Conservation (phyloP, 345 rosid genomes). For the Triadica sebifera region DNA sequence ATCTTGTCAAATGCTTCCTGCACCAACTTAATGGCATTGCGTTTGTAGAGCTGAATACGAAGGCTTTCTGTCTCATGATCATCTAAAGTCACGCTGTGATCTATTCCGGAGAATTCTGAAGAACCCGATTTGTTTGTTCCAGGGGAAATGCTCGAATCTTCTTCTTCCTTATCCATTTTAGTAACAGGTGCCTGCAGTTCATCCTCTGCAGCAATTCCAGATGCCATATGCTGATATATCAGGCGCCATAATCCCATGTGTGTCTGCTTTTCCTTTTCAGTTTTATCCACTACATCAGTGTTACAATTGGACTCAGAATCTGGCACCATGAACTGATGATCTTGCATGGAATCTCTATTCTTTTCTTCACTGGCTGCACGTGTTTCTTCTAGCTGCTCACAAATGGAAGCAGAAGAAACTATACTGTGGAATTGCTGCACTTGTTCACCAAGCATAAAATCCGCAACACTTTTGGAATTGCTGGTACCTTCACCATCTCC, state of each 20-base stretch:
- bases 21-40: slow-evolving; percentile 62
- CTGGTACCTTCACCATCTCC: slow-evolving; percentile 5
- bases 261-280: slow-evolving; percentile 47
- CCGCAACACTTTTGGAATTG: not conserved
- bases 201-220: slow-evolving; percentile 47
- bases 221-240: slow-evolving; percentile 71
- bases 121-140: slow-evolving; percentile 17
- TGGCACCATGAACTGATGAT: slow-evolving; percentile 4
- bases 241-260: slow-evolving; percentile 62
- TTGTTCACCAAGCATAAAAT: slow-evolving; percentile 1
- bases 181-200: slow-evolving; percentile 29
- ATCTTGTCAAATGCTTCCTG: slow-evolving; percentile 79
- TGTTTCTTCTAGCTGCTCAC: slow-evolving; percentile 19
- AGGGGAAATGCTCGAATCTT: slow-evolving; percentile 17
- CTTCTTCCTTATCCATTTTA: slow-evolving; percentile 30
- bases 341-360: slow-evolving; percentile 19
- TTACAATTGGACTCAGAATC: slow-evolving; percentile 19
- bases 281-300: slow-evolving; percentile 18
- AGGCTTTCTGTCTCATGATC: slow-evolving; percentile 34
- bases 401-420: slow-evolving; percentile 3
- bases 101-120: slow-evolving; percentile 19
- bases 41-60: slow-evolving; percentile 40
- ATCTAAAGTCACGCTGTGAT: slow-evolving; percentile 17
- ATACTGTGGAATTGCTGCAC: too few species aligned
- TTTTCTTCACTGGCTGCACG: slow-evolving; percentile 19